These are phyloP conservation scores for Barnettozyma populi DNA, from an alignment of 805 yeast genomes.

Conservation along the genomic window DNA sequence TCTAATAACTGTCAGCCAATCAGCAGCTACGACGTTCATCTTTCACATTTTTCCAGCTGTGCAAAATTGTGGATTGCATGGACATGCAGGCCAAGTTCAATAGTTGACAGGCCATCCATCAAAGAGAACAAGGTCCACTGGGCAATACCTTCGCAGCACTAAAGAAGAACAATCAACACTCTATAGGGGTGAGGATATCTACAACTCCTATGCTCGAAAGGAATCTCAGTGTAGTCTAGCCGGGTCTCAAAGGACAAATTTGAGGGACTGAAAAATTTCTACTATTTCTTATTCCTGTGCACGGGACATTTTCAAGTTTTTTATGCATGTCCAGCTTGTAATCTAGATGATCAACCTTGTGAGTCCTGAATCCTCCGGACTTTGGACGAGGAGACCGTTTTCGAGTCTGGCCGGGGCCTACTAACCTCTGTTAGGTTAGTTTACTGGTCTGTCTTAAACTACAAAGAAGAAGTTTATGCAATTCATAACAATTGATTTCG, in stretches of 20 bases:
- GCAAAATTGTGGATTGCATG: neutral
- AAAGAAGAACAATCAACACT: neutral
- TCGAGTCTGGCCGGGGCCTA: neutral
- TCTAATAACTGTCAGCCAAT: neutral
- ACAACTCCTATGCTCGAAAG: neutral
- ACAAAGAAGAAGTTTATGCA: too few species aligned
- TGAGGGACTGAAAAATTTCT: neutral
- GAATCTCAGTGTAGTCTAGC: neutral
- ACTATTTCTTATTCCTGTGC: neutral
- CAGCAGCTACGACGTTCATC: too few species aligned
- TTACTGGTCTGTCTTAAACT: too few species aligned
- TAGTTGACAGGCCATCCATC: neutral
- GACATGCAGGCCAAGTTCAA: neutral
- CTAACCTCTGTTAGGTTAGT: too few species aligned
- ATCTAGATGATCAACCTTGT: neutral
- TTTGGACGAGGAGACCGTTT: neutral
- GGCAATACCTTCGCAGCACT: neutral
- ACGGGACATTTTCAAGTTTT: neutral
- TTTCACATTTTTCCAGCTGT: neutral
- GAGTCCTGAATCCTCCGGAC: neutral
- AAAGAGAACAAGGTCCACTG: neutral
- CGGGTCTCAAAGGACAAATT: neutral
- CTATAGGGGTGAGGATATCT: neutral
- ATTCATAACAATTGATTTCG: neutral
- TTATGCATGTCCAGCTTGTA: neutral